Conservation (phyloP, 2,329 filamentous ascomycete species). For the Botrytis galanthina region DNA sequence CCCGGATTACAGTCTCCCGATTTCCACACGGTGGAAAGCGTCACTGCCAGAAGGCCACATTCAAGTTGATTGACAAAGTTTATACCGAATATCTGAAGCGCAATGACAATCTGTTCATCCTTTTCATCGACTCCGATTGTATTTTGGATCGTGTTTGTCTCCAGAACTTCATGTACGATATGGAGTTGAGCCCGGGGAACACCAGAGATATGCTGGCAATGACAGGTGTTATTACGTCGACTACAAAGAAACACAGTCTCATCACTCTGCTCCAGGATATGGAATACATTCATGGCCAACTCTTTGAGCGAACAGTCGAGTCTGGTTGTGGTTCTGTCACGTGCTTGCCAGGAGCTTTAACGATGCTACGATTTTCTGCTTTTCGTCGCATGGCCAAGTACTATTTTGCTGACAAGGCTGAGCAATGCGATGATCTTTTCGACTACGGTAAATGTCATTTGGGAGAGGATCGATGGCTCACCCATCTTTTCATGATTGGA, state of each 20-base stretch:
- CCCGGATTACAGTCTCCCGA: conserved; percentile 83
- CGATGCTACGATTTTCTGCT: conserved; percentile 91
- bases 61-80: conserved; percentile 88
- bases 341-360: conserved; percentile 91
- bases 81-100: conserved; percentile 82
- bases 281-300: conserved; percentile 95
- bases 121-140: conserved; percentile 98
- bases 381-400: conserved; percentile 97
- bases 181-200: conserved; percentile 94
- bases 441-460: conserved; percentile 95
- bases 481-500: conserved; percentile 98
- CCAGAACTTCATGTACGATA: conserved; percentile 98
- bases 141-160: conserved; percentile 88
- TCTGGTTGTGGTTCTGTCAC: conserved; percentile 93
- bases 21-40: conserved; percentile 94
- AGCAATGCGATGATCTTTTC: conserved; percentile 92
- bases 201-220: conserved; percentile 92
- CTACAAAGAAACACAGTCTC: conserved; percentile 80
- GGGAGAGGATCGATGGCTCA: conserved; percentile 94
- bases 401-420: conserved; percentile 96
- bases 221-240: conserved; percentile 96
- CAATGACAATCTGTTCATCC: conserved; percentile 89
- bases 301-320: conserved; percentile 94
- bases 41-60: conserved; percentile 90
- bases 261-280: conserved; percentile 95